phyloP scores from a whole-genome alignment of 108 stramenopile species.

The Poteriospumella lacustris region DNA sequence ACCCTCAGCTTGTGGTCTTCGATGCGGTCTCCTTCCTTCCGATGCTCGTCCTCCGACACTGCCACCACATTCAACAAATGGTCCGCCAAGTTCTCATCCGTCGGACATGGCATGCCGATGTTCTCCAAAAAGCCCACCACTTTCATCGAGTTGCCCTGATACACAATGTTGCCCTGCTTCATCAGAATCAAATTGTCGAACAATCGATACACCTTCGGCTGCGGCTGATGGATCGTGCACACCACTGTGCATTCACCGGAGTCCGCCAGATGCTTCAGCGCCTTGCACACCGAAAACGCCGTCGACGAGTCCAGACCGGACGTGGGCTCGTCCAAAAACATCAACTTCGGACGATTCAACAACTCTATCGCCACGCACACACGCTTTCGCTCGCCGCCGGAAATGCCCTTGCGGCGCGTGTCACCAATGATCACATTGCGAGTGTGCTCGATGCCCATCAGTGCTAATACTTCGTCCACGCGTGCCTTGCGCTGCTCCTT shows the following conservation, averaged over 20 bases:
- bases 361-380: conserved; percentile 28
- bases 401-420: conserved; percentile 33
- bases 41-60: background rate
- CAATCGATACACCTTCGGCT: background rate
- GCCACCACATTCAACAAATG: background rate
- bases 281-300: background rate
- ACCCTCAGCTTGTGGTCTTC: background rate
- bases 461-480: conserved; percentile 1
- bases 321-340: conserved; percentile 49
- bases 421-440: conserved; percentile 27
- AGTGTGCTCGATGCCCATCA: conserved; percentile 24
- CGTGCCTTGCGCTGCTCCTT: background rate
- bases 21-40: background rate
- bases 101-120: conserved; percentile 8
- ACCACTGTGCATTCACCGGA: background rate
- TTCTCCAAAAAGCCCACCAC: background rate
- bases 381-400: conserved; percentile 37
- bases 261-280: background rate
- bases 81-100: background rate
- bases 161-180: background rate
- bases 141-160: background rate
- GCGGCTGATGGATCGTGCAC: conserved; percentile 33
- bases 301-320: conserved; percentile 28
- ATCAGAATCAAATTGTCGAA: conserved; percentile 28
- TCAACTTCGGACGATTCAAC: conserved; percentile 18